Evolutionary conservation across 345 rosid genomes (phyloP).

Genomic region (Populus ilicifolia): DNA sequence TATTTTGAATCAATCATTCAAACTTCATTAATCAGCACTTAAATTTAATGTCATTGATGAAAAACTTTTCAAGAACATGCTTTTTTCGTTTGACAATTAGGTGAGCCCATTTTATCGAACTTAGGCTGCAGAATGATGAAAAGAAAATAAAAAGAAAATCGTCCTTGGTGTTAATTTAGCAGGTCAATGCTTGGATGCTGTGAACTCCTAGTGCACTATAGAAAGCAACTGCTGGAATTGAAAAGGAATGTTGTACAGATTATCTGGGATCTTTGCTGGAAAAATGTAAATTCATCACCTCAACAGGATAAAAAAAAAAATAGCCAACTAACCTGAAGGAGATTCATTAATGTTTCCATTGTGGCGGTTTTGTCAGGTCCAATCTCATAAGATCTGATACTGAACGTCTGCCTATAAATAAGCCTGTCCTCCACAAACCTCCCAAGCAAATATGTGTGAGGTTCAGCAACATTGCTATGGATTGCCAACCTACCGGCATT

Average conservation of each 20-base stretch:
- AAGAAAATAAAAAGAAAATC: no score
- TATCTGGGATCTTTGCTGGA: not conserved
- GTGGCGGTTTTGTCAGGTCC: constrained; percentile 33
- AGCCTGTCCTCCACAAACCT: constrained; percentile 14
- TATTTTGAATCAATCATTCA: not conserved
- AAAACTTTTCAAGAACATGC: no score
- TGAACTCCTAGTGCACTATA: not conserved
- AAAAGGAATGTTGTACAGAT: not conserved
- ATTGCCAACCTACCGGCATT: constrained; percentile 2
- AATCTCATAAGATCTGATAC: constrained; percentile 25
- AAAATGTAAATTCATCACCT: not conserved
- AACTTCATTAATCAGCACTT: not conserved
- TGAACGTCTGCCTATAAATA: constrained; percentile 22
- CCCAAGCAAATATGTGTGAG: constrained; percentile 27
- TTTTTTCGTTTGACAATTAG: no score
- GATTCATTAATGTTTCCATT: constrained; percentile 26
- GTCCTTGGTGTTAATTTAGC: no score
- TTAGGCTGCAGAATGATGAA: no score
- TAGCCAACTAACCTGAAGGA: constrained; percentile 22
- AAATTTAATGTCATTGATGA: no score
- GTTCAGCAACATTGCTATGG: constrained; percentile 6
- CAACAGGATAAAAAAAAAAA: not conserved
- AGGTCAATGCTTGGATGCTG: no score
- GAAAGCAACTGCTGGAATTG: not conserved
- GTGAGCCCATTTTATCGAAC: no score